Base-by-base conservation (phyloP, 768 basidiomycete species). In the Panaeolus papilionaceus region DNA sequence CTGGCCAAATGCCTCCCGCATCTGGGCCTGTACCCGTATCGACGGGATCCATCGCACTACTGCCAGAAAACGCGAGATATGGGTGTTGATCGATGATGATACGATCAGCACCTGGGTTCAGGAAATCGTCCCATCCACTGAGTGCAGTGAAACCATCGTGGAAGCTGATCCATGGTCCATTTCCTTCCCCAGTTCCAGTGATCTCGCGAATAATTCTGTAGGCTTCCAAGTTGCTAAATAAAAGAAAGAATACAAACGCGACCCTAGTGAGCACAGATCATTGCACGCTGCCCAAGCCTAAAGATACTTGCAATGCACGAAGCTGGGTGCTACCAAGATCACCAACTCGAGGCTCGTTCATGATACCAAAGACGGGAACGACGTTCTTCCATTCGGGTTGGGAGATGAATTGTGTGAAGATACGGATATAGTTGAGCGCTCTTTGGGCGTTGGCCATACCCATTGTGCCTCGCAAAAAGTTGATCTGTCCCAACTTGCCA, bases 371-470 rank as follows among this genome's bases (percentile, higher is more conserved):
- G 64, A 87, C 75, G 11, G 83, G 83, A 40, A 90, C 80, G 10
- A 94, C 88, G 82, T 70, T 71, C 37, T 70, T 73, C 68, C 80
- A 81, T 66, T 81, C 73, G 23, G 89, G 86, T 76, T 94, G 92
- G 4, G 87, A 86, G 76, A 96, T 89, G 81, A 96, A 96, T 79
- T 92, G 90, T 58, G 87, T 85, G 70, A 93, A 78, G 40, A 89
- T 83, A 26, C 94, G 86, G 68, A 95, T 89, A 71, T 92, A 89
- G 75, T 92, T 85, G 47, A 95, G 80, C 16, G 91, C 85, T 26
- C 94, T 84, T 76, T 95, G 85, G 11, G 92, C 95, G 73, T 95
- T 96, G 61, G 93, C 92, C 62, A 94, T 72, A 18, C 94, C 94
- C 94, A 95, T 95, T 63, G 89, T 87, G n/a, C 90, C 89, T 66